A percentile compares a stretch with the other conserved stretches of the same genome.
Conservation (phyloP, 352 stramenopile species). For the Globisporangium lucens region DNA sequence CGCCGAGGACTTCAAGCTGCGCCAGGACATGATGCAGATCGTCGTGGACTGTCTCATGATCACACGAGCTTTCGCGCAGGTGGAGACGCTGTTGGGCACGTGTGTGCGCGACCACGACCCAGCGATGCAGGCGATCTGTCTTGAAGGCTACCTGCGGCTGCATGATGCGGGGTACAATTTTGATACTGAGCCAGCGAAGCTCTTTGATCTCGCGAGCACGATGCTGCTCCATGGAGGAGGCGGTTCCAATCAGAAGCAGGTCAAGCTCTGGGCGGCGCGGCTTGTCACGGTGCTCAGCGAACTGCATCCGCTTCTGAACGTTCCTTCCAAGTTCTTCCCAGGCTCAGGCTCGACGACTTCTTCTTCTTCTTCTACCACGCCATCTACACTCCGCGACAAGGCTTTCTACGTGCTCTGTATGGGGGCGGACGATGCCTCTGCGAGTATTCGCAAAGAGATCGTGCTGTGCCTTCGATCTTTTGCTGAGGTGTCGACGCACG, state of each 20-base stretch:
- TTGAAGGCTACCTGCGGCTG: conserved; percentile 52
- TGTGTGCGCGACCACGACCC: conserved; percentile 60
- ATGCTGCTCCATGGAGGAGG: conserved; percentile 31
- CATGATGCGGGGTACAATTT: conserved; percentile 35
- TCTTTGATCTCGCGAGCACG: conserved; percentile 37
- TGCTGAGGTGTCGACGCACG: conserved; percentile 12
- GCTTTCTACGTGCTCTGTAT: conserved; percentile 46
- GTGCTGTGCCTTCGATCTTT: conserved; percentile 35
- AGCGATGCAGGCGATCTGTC: conserved; percentile 49
- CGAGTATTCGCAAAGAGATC: conserved; percentile 35
- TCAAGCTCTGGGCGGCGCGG: conserved; percentile 32
- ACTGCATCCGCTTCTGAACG: conserved; percentile 22
- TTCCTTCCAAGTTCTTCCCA: conserved; percentile 25
- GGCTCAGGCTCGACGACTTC: neutral
- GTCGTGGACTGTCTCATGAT: conserved; percentile 67
- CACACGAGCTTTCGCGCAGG: conserved; percentile 32
- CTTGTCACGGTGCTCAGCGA: conserved; percentile 28
- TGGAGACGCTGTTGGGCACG: conserved; percentile 38
- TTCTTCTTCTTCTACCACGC: neutral
- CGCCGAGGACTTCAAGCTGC: conserved; percentile 70
- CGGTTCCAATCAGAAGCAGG: conserved; percentile 1
- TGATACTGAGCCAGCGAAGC: conserved; percentile 1
- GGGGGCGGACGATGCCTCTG: conserved; percentile 29
- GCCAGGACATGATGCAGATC: conserved; percentile 68
- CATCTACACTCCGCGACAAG: conserved; percentile 31